A percentile compares a stretch with the other conserved stretches of the same genome.
Evolutionary conservation across 2,329 filamentous ascomycete species (phyloP).

Genomic region (Alternaria sp.): DNA sequence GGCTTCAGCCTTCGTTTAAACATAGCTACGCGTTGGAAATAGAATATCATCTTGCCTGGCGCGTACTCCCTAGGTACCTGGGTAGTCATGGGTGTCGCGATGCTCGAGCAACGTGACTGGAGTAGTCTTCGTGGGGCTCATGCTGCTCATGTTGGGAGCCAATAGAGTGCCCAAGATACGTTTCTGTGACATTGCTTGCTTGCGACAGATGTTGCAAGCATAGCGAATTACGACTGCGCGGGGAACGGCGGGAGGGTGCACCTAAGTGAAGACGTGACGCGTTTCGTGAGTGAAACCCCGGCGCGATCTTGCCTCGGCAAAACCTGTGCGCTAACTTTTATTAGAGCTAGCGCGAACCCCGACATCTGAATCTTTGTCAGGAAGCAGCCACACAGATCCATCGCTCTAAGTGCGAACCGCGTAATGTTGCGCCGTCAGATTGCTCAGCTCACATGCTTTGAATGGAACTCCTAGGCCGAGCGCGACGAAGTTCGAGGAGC

Average conservation of each 20-base stretch:
- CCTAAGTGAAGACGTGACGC: background rate
- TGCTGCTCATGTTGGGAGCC: too few species aligned
- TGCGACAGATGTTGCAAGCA: background rate
- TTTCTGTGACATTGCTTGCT: background rate
- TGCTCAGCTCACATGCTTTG: background rate
- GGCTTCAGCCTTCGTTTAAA: background rate
- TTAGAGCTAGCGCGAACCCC: background rate
- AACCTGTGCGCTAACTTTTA: background rate
- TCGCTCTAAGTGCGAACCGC: background rate
- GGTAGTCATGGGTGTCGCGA: background rate
- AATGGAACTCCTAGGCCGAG: background rate
- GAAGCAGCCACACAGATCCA: background rate
- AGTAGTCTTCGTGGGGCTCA: background rate
- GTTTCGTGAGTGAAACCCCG: background rate
- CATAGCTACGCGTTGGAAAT: background rate
- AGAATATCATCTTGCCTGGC: background rate
- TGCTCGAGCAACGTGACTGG: background rate
- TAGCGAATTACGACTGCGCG: background rate
- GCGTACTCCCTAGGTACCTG: too few species aligned
- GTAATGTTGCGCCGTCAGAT: background rate
- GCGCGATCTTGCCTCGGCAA: background rate
- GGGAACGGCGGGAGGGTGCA: background rate
- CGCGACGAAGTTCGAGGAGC: background rate
- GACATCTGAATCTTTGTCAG: background rate
- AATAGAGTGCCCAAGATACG: background rate